Conservation (phyloP, 768 basidiomycete genomes). For the Russula lepida region DNA sequence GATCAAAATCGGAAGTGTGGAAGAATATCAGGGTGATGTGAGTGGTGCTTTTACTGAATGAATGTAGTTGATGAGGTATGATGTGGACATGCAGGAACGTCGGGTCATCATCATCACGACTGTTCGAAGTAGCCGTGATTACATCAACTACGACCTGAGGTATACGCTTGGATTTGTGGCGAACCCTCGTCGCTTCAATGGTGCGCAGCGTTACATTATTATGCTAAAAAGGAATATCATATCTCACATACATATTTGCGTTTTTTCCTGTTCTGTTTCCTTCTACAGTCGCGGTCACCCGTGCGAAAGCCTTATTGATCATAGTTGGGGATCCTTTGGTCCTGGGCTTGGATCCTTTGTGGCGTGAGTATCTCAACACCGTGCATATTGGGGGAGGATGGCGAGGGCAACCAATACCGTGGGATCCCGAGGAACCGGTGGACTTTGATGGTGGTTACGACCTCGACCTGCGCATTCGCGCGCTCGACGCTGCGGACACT, state of each 20-base stretch:
- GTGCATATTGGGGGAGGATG: conserved; percentile 47
- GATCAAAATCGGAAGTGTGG: conserved; percentile 57
- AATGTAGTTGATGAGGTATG: background rate
- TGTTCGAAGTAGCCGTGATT: conserved; percentile 30
- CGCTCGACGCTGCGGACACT: background rate
- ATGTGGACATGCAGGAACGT: conserved; percentile 29
- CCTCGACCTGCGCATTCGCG: background rate
- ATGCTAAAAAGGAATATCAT: background rate
- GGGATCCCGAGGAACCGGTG: conserved; percentile 33
- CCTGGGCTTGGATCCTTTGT: conserved; percentile 52
- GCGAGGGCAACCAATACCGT: conserved; percentile 41
- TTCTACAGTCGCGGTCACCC: conserved; percentile 47
- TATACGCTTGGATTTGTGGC: conserved; percentile 27
- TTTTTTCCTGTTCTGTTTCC: background rate
- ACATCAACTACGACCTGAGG: conserved; percentile 19
- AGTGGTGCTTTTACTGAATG: conserved; percentile 24
- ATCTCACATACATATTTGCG: background rate
- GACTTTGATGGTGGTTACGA: conserved; percentile 5
- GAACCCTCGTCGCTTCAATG: conserved; percentile 27
- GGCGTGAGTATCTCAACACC: conserved; percentile 54
- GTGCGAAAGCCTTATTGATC: conserved; percentile 51
- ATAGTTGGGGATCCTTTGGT: conserved; percentile 52
- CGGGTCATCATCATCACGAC: conserved; percentile 35
- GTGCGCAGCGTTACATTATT: conserved; percentile 6
- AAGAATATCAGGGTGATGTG: conserved; percentile 56